A percentile compares a stretch with the other conserved stretches of the same genome.
Evolutionary conservation across 106 monocot genomes (phyloP).

Genomic region (Platanthera zijinensis): DNA sequence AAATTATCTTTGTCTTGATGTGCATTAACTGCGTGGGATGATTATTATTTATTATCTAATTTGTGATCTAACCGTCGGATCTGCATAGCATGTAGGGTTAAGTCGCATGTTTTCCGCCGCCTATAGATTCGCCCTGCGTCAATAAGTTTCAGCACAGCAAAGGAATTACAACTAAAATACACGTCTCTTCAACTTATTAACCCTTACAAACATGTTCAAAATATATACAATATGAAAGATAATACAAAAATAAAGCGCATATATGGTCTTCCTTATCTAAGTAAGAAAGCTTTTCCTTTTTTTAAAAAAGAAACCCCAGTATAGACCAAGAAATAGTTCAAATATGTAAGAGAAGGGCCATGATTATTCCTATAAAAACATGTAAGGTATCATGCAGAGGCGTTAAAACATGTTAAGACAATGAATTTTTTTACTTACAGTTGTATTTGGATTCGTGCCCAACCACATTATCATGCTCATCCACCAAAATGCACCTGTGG

Average conservation of each 20-base stretch:
- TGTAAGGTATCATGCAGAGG: not conserved
- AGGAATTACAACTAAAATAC: not conserved
- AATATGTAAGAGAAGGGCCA: too few species aligned
- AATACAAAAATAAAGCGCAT: not conserved
- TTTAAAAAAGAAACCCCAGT: not conserved
- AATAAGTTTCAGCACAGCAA: not conserved
- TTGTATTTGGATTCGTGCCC: conserved; percentile 97
- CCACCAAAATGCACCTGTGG: conserved; percentile 89
- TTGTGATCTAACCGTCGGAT: too few species aligned
- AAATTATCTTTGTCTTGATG: too few species aligned
- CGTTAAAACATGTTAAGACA: not conserved
- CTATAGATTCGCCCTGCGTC: too few species aligned
- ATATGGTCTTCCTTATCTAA: not conserved
- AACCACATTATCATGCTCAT: conserved; percentile 83
- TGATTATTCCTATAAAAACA: too few species aligned
- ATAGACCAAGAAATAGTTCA: not conserved
- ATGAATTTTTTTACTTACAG: conserved; percentile 44
- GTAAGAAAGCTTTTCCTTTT: too few species aligned
- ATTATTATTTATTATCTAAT: too few species aligned
- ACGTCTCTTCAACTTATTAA: not conserved
- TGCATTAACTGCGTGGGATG: too few species aligned
- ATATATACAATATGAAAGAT: not conserved
- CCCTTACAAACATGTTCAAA: not conserved
- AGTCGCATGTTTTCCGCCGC: too few species aligned
- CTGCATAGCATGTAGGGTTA: too few species aligned